A percentile compares a stretch with the other conserved stretches of the same genome.
phyloP scores from a whole-genome alignment of 23 red algal species.

The Gracilaria gracilis region DNA sequence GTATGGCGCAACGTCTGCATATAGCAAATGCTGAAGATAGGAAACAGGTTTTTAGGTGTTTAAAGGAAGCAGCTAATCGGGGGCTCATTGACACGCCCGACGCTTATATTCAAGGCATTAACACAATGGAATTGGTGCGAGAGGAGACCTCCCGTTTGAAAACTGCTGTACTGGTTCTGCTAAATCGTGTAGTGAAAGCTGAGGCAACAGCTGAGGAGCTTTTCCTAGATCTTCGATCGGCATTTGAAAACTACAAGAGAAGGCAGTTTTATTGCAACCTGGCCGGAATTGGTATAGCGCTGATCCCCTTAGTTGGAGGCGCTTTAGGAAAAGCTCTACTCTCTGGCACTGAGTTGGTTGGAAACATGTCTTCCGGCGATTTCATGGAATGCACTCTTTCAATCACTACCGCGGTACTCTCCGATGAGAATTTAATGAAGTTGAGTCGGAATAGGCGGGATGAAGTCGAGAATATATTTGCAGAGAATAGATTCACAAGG shows the following conservation, averaged over 20 bases:
- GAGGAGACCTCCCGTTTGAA: background rate
- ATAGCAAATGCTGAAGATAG: background rate
- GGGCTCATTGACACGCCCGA: slow-evolving; percentile 1
- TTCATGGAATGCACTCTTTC: background rate
- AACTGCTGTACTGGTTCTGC: background rate
- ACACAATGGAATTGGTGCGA: background rate
- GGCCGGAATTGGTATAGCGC: background rate
- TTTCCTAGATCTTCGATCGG: background rate
- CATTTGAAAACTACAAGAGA: background rate
- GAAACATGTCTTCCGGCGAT: background rate
- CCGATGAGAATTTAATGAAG: background rate
- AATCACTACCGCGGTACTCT: background rate
- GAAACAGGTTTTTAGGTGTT: background rate
- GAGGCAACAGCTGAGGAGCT: background rate
- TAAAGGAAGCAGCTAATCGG: background rate
- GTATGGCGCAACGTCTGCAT: background rate
- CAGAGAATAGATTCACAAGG: background rate
- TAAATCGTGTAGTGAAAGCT: background rate
- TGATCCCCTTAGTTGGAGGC: background rate
- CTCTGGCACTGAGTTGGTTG: background rate
- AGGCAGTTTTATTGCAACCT: background rate
- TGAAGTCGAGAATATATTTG: background rate
- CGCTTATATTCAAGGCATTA: background rate
- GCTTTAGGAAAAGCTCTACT: background rate
- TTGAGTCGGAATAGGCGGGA: background rate